A percentile compares a stretch with the other conserved stretches of the same genome.
Evolutionary conservation across 805 yeast species (phyloP).

Genomic region (Lipomyces orientalis): DNA sequence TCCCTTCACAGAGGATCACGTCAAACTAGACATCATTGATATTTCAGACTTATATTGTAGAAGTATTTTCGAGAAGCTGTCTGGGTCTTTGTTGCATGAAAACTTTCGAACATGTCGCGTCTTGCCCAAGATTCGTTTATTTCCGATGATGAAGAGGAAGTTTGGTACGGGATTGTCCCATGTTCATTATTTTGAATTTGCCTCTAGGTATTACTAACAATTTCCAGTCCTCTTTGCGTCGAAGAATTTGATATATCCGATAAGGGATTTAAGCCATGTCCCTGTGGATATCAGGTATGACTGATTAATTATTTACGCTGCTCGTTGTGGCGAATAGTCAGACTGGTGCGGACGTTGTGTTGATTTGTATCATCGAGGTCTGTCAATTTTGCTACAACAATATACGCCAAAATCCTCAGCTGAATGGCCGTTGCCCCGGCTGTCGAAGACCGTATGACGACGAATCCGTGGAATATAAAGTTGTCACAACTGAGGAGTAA

Average conservation of each 20-base stretch:
- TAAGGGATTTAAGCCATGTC: slow-evolving; percentile 97
- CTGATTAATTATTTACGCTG: neutral
- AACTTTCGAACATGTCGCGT: slow-evolving; percentile 29
- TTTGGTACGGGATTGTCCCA: slow-evolving; percentile 54
- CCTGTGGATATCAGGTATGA: slow-evolving; percentile 77
- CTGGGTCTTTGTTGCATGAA: neutral
- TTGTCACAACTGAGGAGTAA: slow-evolving; percentile 79
- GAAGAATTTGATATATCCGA: slow-evolving; percentile 98
- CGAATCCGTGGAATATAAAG: slow-evolving; percentile 85
- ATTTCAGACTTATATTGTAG: neutral
- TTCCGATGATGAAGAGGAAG: slow-evolving; percentile 81
- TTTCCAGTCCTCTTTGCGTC: slow-evolving; percentile 84
- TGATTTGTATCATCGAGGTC: slow-evolving; percentile 57
- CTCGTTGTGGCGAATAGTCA: neutral
- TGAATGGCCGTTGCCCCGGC: slow-evolving; percentile 96
- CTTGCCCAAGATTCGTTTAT: slow-evolving; percentile 43
- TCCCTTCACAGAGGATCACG: neutral
- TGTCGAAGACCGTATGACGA: slow-evolving; percentile 95
- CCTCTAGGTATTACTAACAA: slow-evolving; percentile 38
- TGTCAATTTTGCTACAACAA: slow-evolving; percentile 98
- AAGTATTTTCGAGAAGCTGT: neutral
- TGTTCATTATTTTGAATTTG: neutral
- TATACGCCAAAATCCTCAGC: slow-evolving; percentile 91
- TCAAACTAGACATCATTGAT: neutral
- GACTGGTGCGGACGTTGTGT: neutral